These are phyloP conservation scores for Colletotrichum tofieldiae DNA, from an alignment of 2,329 filamentous ascomycete species.

Conservation along the genomic window DNA sequence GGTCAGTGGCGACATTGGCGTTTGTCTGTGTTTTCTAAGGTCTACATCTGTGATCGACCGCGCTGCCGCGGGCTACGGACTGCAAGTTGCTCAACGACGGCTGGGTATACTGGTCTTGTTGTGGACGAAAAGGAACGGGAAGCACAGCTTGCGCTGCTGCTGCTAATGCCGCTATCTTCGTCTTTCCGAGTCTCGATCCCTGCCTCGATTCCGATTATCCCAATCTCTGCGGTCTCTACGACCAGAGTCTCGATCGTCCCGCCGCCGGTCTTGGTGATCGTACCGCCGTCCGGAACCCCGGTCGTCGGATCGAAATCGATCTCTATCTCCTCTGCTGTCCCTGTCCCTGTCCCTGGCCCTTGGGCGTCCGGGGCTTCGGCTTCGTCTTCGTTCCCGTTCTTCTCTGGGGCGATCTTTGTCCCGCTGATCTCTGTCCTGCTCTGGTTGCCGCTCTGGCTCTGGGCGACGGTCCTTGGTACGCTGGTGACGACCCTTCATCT, in stretches of 20 bases:
- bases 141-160: not conserved
- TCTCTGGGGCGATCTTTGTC: slow-evolving; percentile 38
- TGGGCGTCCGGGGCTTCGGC: slow-evolving; percentile 56
- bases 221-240: slow-evolving; percentile 55
- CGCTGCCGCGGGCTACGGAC: not conserved
- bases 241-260: slow-evolving; percentile 49
- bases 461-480: slow-evolving; percentile 52
- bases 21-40: slow-evolving; percentile 18
- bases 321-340: slow-evolving; percentile 21
- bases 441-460: slow-evolving; percentile 17
- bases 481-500: slow-evolving; percentile 69
- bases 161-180: slow-evolving; percentile 36
- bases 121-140: slow-evolving; percentile 15
- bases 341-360: slow-evolving; percentile 25
- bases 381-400: slow-evolving; percentile 56
- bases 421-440: slow-evolving; percentile 39
- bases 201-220: slow-evolving; percentile 50
- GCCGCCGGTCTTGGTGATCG: slow-evolving; percentile 43
- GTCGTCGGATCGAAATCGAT: slow-evolving; percentile 39
- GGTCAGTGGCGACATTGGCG: slow-evolving; percentile 37
- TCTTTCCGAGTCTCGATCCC: slow-evolving; percentile 51
- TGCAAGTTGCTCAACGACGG: slow-evolving; percentile 22
- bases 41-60: slow-evolving; percentile 38
- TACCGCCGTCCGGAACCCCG: slow-evolving; percentile 38
- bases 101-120: slow-evolving; percentile 33